Base-by-base conservation (phyloP, 139 green algal genomes). In the Ettlia oleoabundans region DNA sequence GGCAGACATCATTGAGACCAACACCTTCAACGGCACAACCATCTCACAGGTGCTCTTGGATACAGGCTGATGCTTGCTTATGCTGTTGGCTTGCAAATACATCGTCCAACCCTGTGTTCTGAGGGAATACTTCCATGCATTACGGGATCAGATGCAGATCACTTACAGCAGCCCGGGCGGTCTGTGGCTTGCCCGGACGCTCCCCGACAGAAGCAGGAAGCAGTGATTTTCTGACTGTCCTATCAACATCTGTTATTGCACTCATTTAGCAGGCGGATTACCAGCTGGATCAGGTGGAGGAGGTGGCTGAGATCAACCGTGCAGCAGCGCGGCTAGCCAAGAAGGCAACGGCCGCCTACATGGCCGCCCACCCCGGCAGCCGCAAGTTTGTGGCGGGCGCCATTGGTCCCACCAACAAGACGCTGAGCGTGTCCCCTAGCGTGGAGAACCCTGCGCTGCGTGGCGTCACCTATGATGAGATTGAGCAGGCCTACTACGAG, bases 1-100 rank as follows among this genome's bases (percentile, higher is more conserved):
- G 6, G 95, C 96, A 18, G 96, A 99, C 90, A 98, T 99, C 86
- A 94, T 99, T 51, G 96, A 99, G 90, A 99, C 96, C 76, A 99
- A 99, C 92, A 99, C 96, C 43, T 99, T 99, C 93, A 99, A 98
- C 76, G 96, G 94, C 64, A 97, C 93, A 40, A 91, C 82, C 81
- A 96, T 95, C 78, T 92, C 88, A 3, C 91, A 94, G 88, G 84
- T 85, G 33, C n/a, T n/a, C n/a, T n/a, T n/a, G n/a, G n/a, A n/a
- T n/a, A n/a, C n/a, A n/a, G n/a, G n/a, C n/a, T n/a, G n/a, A n/a
- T n/a, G n/a, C n/a, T n/a, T n/a, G n/a, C n/a, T n/a, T n/a, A n/a
- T n/a, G n/a, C n/a, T n/a, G n/a, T n/a, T n/a, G n/a, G n/a, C n/a
- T n/a, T n/a, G n/a, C n/a, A n/a, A n/a, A n/a, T n/a, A n/a, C n/a